Base-by-base conservation (phyloP, 2,329 filamentous ascomycete genomes). In the Fusarium foetens region DNA sequence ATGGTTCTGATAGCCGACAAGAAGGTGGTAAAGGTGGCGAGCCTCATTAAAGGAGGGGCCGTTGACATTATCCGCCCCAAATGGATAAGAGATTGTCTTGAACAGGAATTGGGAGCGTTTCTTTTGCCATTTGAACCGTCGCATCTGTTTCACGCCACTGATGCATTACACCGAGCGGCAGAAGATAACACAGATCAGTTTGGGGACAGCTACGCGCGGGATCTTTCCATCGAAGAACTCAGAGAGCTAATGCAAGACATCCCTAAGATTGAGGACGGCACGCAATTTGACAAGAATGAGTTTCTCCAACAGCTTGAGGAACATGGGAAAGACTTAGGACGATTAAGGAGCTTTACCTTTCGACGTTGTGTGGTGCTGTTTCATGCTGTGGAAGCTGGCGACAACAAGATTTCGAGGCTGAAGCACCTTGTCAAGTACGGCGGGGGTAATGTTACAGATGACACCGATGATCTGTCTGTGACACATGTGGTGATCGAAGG, bases 51-150 rank as follows among this genome's bases (percentile, higher is more conserved):
- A 76, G 86, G 85, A 10, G 91, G 90, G 7, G 85, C 88, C 0
- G 86, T 89, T 11, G 91, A 94, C 73, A 91, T 99, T 55, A 86
- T 98, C 63, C 89, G 90, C 27, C 93, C 95, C 0, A 86, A 85
- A 10, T 99, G 96, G 96, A 83, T 98, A 5, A 85, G 93, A 33
- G 94, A 98, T 79, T 96, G 94, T 75, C 86, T 97, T 38, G 87
- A 87, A 80, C 89, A 80, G 81, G 86, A 71, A 58, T 85, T 76
- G 4, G 87, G 86, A 7, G 85, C 87, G 8, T 87, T 92, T 17
- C 81, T 97, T 12, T 88, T 97, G 8, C 86, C 87, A 1, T 86
- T 85, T 45, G 87, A 89, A 72, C 85, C 83, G 6, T 75, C 85
- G 0, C 94, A 98, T 75, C 84, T 98, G 75, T 92, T 96, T 68